Base-by-base conservation (phyloP, 176 grass and related monocot species). In the Musa acuminata region DNA sequence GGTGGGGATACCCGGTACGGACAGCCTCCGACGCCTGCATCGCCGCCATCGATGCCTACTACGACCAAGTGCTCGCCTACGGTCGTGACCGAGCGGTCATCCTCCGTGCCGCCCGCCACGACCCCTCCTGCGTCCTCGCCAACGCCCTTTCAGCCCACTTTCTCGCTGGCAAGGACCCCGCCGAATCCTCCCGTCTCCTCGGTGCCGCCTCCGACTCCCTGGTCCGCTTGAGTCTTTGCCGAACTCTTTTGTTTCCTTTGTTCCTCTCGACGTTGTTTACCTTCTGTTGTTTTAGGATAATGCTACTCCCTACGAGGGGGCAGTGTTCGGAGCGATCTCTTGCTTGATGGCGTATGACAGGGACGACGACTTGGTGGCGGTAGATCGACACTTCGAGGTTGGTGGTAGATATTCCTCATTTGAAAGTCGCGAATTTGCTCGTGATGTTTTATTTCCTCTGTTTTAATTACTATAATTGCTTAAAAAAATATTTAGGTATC, bases 1-100 rank as follows among this genome's bases (percentile, higher is more conserved):
- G 85, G 72, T 88, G 86, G 83, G 86, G 84, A 66, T 81, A 92
- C 81, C 55, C 78, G 64, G 85, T 88, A 72, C 78, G 86, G 52
- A 92, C 86, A 63, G 69, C 76, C 9, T 92, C 89, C 1, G 62
- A 62, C 3, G 89, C 67, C n/a, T 92, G 89, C 89, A 81, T 75
- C 25, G 83, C 55, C 16, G 83, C 83, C 72, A 79, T 92, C 62
- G 79, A 92, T 68, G 84, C 73, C 69, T 88, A 92, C 84, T 92
- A 89, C 81, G 68, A 9, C 62, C 76, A 78, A 12, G 68, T 75
- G 68, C 63, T 92, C 72, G 2, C 76, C 27, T 89, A 75, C 83
- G 81, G 86, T 25, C 90, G 84, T 11, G 63, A 72, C 68, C 84
- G 90, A 1, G 84, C 64, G 0, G 29, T 71, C 52, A 78, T 80